phyloP scores from a whole-genome alignment of 1,139 yeast species.

The Kodamaea plutei region DNA sequence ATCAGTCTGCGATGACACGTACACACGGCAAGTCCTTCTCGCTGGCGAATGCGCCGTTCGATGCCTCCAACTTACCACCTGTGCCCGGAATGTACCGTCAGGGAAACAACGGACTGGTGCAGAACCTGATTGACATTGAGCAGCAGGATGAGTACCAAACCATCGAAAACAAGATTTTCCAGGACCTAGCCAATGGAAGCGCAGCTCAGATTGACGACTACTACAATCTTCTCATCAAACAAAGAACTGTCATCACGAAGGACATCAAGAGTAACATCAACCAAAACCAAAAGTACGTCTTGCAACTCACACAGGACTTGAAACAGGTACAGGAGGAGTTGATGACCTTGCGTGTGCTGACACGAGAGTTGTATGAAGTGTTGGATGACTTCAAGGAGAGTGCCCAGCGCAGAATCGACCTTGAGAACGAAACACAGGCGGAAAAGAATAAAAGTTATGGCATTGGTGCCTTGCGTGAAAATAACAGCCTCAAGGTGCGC shows the following conservation, averaged over 20 bases:
- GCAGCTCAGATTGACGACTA: constrained; percentile 74
- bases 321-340: constrained; percentile 62
- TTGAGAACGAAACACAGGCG: constrained; percentile 23
- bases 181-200: constrained; percentile 58
- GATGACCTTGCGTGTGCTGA: constrained; percentile 53
- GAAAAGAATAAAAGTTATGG: constrained; percentile 6
- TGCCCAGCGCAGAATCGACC: constrained; percentile 56
- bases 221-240: constrained; percentile 51
- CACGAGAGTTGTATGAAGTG: constrained; percentile 60
- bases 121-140: constrained; percentile 11
- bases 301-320: constrained; percentile 64
- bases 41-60: constrained; percentile 17
- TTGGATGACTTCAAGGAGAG: constrained; percentile 64
- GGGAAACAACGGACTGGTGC: constrained; percentile 12
- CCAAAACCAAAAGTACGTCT: constrained; percentile 68
- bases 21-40: constrained; percentile 29
- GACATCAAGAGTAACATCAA: constrained; percentile 66
- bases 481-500: constrained; percentile 10
- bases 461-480: constrained; percentile 3
- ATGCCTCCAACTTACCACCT: constrained; percentile 34
- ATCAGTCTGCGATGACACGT: constrained; percentile 39
- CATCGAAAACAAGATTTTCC: constrained; percentile 49
- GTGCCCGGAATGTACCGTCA: constrained; percentile 29
- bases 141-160: constrained; percentile 14
- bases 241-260: constrained; percentile 52